Base-by-base conservation (phyloP, 2,329 filamentous ascomycete species). In the Phoma herbarum region DNA sequence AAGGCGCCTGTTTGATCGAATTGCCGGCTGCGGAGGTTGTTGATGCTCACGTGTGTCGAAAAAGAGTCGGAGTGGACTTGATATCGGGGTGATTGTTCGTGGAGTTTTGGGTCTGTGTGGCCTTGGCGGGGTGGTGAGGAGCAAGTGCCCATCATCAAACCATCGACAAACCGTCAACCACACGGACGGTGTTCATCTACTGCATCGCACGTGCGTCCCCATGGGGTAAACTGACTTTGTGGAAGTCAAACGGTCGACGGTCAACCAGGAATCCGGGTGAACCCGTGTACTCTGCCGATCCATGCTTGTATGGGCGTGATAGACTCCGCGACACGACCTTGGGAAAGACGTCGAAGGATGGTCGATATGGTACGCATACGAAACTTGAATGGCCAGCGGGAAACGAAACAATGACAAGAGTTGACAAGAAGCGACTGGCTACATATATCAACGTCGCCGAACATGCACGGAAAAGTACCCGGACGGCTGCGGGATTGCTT, bases 171-270 rank as follows among this genome's bases (percentile, higher is more conserved):
- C 37, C 20, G 4, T 54, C 41, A 18, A 51, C 44, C 49, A 59
- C 22, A 45, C 49, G 46, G 46, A 52, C 16, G 35, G 41, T 33
- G 20, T 29, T 49, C 33, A 52, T 51, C 31, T 18, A 54, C 23
- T 20, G 10, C 25, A 50, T 9, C 46, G 56, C 33, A 39, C 51
- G 44, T 55, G 59, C 42, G 31, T 58, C 64, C 61, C 66, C 66
- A 57, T 60, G 64, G 64, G 61, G 61, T 47, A 37, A n/a, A 33
- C 47, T 54, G 56, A 35, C 28, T 52, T 29, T 59, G 60, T 31
- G 47, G 39, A 52, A 22, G 12, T 29, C 25, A 20, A 60, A 53
- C 55, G 50, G 58, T 59, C 37, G 41, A 52, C 48, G 44, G 58
- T 56, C 22, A 41, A 58, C 51, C 60, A 61, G 51, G 23, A n/a